phyloP scores from a whole-genome alignment of 148 eudicot species.

The Chenopodium formosanum region DNA sequence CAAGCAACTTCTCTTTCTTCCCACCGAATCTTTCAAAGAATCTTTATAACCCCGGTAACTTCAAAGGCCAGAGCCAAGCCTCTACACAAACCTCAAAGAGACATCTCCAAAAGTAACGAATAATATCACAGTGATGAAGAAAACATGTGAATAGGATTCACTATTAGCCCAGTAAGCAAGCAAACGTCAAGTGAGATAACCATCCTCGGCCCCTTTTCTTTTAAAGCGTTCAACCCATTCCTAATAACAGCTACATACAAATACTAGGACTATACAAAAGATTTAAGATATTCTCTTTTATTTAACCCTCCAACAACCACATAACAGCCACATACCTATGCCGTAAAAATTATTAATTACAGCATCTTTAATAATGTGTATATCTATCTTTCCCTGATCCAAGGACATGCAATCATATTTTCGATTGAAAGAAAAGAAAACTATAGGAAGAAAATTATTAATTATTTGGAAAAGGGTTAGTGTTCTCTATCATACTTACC shows the following conservation, averaged over 20 bases:
- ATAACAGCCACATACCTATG: not conserved
- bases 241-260: not conserved
- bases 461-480: not conserved
- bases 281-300: not conserved
- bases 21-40: too few species aligned
- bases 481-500: slow-evolving; percentile 42
- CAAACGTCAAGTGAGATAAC: too few species aligned
- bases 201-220: not conserved
- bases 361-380: not conserved
- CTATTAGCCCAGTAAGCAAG: too few species aligned
- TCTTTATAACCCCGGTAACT: too few species aligned
- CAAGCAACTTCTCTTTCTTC: too few species aligned
- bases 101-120: too few species aligned
- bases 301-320: slow-evolving; percentile 1
- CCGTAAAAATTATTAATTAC: not conserved
- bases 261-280: not conserved
- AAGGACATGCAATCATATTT: slow-evolving; percentile 7
- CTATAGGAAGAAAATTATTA: not conserved
- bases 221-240: not conserved
- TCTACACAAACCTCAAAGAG: too few species aligned
- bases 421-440: not conserved
- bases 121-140: too few species aligned
- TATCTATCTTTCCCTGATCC: not conserved
- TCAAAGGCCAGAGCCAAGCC: too few species aligned
- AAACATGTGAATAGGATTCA: too few species aligned